phyloP scores from a whole-genome alignment of 23 red algal genomes.

The Gracilaria gracilis region DNA sequence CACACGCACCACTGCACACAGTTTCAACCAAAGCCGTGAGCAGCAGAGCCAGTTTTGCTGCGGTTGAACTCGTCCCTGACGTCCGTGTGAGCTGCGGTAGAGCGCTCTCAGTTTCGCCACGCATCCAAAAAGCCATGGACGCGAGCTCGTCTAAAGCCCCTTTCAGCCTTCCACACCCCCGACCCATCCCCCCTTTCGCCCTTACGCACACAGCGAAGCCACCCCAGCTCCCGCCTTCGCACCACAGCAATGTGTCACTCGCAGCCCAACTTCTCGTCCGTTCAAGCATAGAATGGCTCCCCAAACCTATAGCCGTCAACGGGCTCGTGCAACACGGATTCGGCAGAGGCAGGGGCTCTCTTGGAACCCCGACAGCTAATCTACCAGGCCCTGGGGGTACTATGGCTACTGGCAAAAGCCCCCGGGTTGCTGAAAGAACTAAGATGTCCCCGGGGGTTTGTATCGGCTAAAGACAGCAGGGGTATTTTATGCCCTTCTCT shows the following conservation, averaged over 20 bases:
- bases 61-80: too few species aligned
- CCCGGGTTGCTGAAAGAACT: too few species aligned
- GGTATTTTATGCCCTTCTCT: too few species aligned
- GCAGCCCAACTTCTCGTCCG: conserved; percentile 31
- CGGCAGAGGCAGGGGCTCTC: conserved; percentile 73
- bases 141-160: not conserved
- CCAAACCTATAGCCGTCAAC: conserved; percentile 54
- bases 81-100: too few species aligned
- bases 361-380: conserved; percentile 91
- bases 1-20: too few species aligned
- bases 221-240: not conserved
- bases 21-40: too few species aligned
- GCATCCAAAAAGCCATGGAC: not conserved
- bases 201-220: not conserved
- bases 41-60: too few species aligned
- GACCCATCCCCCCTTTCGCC: not conserved
- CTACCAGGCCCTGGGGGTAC: conserved; percentile 68
- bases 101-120: not conserved
- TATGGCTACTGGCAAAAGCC: too few species aligned
- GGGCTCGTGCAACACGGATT: conserved; percentile 78
- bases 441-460: too few species aligned
- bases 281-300: conserved; percentile 61
- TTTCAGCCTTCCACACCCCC: not conserved
- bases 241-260: not conserved
- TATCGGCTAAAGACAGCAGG: too few species aligned